Conservation (phyloP, 2,329 filamentous ascomycete species). For the Fusarium foetens region DNA sequence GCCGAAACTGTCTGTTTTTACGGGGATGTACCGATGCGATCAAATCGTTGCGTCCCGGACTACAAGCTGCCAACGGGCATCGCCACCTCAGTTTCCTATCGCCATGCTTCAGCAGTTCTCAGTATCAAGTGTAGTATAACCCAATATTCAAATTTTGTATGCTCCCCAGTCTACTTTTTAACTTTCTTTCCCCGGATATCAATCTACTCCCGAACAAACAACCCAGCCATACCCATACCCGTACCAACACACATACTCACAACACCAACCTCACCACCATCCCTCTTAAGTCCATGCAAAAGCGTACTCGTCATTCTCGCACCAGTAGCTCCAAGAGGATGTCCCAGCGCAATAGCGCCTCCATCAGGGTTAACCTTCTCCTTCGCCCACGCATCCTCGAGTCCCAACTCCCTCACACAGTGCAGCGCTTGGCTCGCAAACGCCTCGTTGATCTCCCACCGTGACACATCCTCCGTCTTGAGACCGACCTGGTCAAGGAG, state of each 20-base stretch:
- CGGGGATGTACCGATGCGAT: not conserved
- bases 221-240: conserved; percentile 43
- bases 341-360: conserved; percentile 92
- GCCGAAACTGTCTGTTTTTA: not conserved
- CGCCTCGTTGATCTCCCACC: conserved; percentile 96
- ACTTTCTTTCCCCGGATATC: not conserved
- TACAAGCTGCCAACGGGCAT: not conserved
- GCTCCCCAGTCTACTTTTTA: not conserved
- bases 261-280: conserved; percentile 80
- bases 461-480: conserved; percentile 73
- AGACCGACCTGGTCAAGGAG: conserved; percentile 77
- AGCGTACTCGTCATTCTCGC: conserved; percentile 82
- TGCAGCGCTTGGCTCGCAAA: conserved; percentile 75
- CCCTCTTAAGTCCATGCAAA: conserved; percentile 72
- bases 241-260: conserved; percentile 92
- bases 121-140: not conserved
- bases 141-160: not conserved
- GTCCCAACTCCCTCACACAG: conserved; percentile 75
- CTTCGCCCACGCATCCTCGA: conserved; percentile 70
- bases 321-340: conserved; percentile 89
- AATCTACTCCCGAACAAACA: conserved; percentile 40
- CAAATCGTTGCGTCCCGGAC: no score
- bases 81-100: not conserved
- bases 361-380: conserved; percentile 89
- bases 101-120: not conserved